phyloP scores from a whole-genome alignment of 768 basidiomycete genomes.

The Lentinus tigrinus region DNA sequence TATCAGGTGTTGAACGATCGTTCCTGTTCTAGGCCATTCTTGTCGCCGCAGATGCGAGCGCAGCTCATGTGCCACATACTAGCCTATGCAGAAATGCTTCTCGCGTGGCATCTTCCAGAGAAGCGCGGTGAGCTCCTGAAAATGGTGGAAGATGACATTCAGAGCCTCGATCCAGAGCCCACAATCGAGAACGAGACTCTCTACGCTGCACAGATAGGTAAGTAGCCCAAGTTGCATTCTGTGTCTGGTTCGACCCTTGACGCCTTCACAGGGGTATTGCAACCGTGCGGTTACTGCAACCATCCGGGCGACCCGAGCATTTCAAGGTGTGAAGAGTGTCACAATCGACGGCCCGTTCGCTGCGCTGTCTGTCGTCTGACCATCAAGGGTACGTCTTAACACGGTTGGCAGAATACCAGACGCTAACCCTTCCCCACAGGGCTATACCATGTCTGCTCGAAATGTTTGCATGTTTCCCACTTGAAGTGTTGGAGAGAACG shows the following conservation, averaged over 20 bases:
- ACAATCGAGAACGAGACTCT: conserved; percentile 27
- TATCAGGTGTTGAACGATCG: neutral
- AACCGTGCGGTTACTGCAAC: conserved; percentile 28
- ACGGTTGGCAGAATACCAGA: neutral
- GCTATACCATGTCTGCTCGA: conserved; percentile 25
- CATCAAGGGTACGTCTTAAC: conserved; percentile 52
- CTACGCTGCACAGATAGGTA: conserved; percentile 5
- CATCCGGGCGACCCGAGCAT: conserved; percentile 17
- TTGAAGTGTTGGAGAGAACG: conserved; percentile 24
- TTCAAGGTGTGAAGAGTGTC: conserved; percentile 45
- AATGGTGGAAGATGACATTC: conserved; percentile 41
- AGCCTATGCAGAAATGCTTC: conserved; percentile 73
- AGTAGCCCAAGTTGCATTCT: neutral
- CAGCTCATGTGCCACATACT: conserved; percentile 56
- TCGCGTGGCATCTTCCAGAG: conserved; percentile 67
- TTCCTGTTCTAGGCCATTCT: conserved; percentile 13
- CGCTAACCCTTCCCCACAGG: conserved; percentile 8
- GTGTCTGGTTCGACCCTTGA: neutral
- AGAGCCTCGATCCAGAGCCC: conserved; percentile 22
- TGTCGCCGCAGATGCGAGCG: conserved; percentile 40
- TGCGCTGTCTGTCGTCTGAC: conserved; percentile 79
- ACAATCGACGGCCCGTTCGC: conserved; percentile 41
- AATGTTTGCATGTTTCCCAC: conserved; percentile 27
- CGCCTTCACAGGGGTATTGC: conserved; percentile 40
- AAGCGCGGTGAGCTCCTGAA: conserved; percentile 77